These are phyloP conservation scores for Marchantia polymorpha DNA, from an alignment of 225 moss, liverwort and hornwort species.

Conservation along the genomic window DNA sequence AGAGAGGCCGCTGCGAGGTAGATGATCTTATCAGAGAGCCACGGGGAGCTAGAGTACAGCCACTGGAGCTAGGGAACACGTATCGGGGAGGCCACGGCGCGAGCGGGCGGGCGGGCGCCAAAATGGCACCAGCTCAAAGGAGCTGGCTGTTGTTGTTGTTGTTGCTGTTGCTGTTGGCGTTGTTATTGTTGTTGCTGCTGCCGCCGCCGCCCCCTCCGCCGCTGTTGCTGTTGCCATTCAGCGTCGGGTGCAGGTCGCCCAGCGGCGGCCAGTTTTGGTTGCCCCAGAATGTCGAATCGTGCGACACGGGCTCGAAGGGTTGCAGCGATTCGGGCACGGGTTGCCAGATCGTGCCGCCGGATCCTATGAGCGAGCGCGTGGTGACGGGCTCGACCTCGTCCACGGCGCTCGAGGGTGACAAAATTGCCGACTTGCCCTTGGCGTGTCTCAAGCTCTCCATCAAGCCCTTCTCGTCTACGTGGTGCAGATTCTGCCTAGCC, in stretches of 20 bases:
- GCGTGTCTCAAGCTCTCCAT: conserved; percentile 51
- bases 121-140: conserved; percentile 15
- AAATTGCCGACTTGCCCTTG: conserved; percentile 49
- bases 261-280: conserved; percentile 45
- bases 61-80: not conserved
- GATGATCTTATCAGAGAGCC: not conserved
- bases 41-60: not conserved
- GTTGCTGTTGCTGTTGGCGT: conserved; percentile 19
- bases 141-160: conserved; percentile 30
- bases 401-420: conserved; percentile 32
- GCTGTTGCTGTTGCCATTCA: conserved; percentile 17
- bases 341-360: conserved; percentile 20
- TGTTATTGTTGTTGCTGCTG: too few relatives aligned
- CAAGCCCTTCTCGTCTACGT: conserved; percentile 46
- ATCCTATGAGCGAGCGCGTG: conserved; percentile 15
- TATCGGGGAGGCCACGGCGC: not conserved
- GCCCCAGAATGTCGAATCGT: conserved; percentile 41
- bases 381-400: conserved; percentile 30
- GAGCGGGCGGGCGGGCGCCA: not conserved
- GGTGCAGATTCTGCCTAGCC: conserved; percentile 30
- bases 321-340: conserved; percentile 35
- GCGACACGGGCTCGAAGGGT: conserved; percentile 27
- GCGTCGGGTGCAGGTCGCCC: conserved; percentile 28
- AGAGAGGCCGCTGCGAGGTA: not conserved
- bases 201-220: not conserved